Conservation (phyloP, 1,284 basidiomycete genomes). For the Inonotus hispidus region DNA sequence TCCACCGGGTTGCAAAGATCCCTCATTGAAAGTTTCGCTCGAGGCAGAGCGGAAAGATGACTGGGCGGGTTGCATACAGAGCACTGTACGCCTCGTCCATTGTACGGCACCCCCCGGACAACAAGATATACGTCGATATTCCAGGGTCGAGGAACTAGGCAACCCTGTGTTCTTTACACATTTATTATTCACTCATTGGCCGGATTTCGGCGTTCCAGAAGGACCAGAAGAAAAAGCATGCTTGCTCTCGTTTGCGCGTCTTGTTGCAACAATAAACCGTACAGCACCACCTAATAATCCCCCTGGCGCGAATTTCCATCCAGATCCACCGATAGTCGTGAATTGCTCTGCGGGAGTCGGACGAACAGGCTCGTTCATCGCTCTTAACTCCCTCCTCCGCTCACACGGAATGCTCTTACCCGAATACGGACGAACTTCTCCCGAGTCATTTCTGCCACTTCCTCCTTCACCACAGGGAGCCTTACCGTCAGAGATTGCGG, state of each 20-base stretch:
- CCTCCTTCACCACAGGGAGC: conserved; percentile 50
- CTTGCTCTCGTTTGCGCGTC: conserved; percentile 54
- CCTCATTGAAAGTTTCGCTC: conserved; percentile 51
- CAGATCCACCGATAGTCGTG: conserved; percentile 73
- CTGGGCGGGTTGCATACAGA: conserved; percentile 57
- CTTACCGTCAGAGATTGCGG: conserved; percentile 39
- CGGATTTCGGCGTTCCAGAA: conserved; percentile 74
- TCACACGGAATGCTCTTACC: conserved; percentile 44
- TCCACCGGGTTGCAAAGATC: conserved; percentile 34
- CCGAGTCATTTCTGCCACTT: conserved; percentile 27
- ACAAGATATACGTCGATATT: conserved; percentile 23
- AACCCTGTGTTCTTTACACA: conserved; percentile 56
- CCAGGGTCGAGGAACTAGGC: conserved; percentile 23
- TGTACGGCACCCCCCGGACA: conserved; percentile 25
- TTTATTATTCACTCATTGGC: conserved; percentile 73
- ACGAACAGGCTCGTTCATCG: conserved; percentile 84
- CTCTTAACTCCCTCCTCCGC: conserved; percentile 68
- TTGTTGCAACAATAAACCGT: conserved; percentile 58
- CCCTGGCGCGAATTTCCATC: conserved; percentile 27
- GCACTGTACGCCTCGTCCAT: conserved; percentile 39
- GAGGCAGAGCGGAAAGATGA: conserved; percentile 37
- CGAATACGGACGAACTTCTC: conserved; percentile 14
- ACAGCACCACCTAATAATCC: conserved; percentile 28
- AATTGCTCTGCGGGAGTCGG: conserved; percentile 89
- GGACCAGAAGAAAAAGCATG: conserved; percentile 44